phyloP scores from a whole-genome alignment of 495 filamentous ascomycete species.

The Podospora comata region DNA sequence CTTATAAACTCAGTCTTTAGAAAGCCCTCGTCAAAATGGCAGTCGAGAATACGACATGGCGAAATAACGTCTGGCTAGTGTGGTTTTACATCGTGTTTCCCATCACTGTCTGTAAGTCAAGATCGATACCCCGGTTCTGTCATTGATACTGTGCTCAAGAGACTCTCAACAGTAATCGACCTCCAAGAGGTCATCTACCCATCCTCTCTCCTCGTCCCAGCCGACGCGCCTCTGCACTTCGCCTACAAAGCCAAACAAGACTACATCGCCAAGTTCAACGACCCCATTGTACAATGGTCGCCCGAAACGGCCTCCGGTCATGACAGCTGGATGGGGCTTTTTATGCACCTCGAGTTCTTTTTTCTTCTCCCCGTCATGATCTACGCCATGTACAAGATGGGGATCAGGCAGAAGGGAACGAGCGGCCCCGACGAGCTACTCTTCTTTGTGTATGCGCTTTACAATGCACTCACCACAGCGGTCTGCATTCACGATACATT shows the following conservation, averaged over 20 bases:
- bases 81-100: constrained; percentile 69
- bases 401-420: constrained; percentile 28
- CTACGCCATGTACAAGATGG: constrained; percentile 46
- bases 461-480: constrained; percentile 68
- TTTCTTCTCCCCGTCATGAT: constrained; percentile 67
- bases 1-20: too few species aligned
- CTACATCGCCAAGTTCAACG: constrained; percentile 67
- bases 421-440: constrained; percentile 57
- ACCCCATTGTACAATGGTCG: constrained; percentile 68
- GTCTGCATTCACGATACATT: constrained; percentile 57
- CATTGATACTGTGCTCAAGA: not conserved
- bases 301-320: constrained; percentile 39
- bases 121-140: not conserved
- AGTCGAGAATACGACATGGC: constrained; percentile 32
- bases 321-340: constrained; percentile 65
- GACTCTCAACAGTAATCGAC: constrained; percentile 54
- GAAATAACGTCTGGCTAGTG: constrained; percentile 59
- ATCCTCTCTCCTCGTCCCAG: constrained; percentile 45
- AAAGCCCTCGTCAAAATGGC: constrained; percentile 27
- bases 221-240: constrained; percentile 41
- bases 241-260: constrained; percentile 52
- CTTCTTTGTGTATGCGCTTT: constrained; percentile 64
- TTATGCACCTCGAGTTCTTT: constrained; percentile 64
- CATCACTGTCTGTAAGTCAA: constrained; percentile 60
- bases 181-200: constrained; percentile 62